Evolutionary conservation across 2,329 filamentous ascomycete genomes (phyloP), one percentile per base, ranked within the genome.

Genomic region (Hymenotorrendiella dingleyae): DNA sequence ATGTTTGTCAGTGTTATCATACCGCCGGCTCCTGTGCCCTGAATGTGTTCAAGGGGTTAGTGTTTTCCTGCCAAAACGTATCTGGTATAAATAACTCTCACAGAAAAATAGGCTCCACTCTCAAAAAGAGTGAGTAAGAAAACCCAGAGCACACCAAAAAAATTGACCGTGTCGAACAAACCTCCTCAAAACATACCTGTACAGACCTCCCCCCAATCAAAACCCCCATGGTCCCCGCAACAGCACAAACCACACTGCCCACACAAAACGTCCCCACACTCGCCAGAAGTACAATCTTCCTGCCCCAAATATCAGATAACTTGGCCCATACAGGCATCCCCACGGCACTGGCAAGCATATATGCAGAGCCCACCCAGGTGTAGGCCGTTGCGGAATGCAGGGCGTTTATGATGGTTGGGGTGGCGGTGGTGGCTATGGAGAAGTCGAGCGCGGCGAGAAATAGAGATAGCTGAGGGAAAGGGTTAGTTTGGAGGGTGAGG

Each of bases 321-420:
- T 81, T 73, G n/a, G 78, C 80, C 83, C 83, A 87, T 12, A 83
- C 74, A 0, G 82, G 81, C 1, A 74, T 75, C 3, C 71, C 71
- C 1, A 81, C 78, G 0, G 82, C 79, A 55, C 76, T 77, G 17
- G 78, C 79, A 16, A 88, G 73, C 4, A 86, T 67, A 60, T 82
- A 88, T 1, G 83, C 76, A 22, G 73, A 78, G 1, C 83, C 84
- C 47, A 89, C 82, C 85, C 84, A 88, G 17, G 78, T 77, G 62
- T 86, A 88, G 2, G 27, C 44, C 4, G 46, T 56, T 1, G 64
- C 56, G 6, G 68, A 69, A 16, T 69, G 57, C 50, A 74, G 72
- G 14, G 69, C 59, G 40, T 67, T 63, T 6, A 69, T 65, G 36
- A 80, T 78, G 1, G 74, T 76, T 0, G 76, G 75, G 1, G 78